Conservation (phyloP, 257 asterid species). For the Nyctanthes arbortristis region DNA sequence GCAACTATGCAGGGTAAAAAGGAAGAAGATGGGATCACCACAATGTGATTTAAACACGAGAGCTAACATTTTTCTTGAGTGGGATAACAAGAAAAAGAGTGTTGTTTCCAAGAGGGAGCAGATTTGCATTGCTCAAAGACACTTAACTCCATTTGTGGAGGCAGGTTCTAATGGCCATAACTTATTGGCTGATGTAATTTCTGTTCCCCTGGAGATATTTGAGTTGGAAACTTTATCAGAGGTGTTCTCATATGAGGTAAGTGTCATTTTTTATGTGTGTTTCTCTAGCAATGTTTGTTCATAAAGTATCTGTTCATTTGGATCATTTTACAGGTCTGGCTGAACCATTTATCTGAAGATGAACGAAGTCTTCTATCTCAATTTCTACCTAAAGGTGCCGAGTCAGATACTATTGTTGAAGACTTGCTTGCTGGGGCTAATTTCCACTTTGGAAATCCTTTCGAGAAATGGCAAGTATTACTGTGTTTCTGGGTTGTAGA, state of each 20-base stretch:
- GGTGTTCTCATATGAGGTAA: constrained; percentile 75
- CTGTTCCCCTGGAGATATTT: constrained; percentile 76
- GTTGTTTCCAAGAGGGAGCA: constrained; percentile 89
- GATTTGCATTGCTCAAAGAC: constrained; percentile 72
- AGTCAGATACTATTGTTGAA: constrained; percentile 52
- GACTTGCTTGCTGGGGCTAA: constrained; percentile 76
- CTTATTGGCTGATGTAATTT: constrained; percentile 68
- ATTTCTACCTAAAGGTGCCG: constrained; percentile 65
- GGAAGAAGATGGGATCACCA: constrained; percentile 49
- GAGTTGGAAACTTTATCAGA: constrained; percentile 56
- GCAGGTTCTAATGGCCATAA: constrained; percentile 40
- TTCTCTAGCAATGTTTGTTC: constrained; percentile 14
- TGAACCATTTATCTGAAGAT: constrained; percentile 57
- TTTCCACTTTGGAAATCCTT: constrained; percentile 85
- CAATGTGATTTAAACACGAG: constrained; percentile 47
- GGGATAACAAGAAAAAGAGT: constrained; percentile 74
- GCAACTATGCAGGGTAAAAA: constrained; percentile 53
- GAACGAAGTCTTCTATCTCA: constrained; percentile 65
- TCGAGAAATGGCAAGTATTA: constrained; percentile 67
- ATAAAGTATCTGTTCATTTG: constrained; percentile 22
- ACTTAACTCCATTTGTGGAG: constrained; percentile 58
- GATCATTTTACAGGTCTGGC: constrained; percentile 76
- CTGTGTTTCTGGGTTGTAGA: constrained; percentile 21
- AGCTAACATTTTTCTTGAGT: constrained; percentile 68
- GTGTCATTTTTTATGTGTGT: constrained; percentile 11